A percentile compares a stretch with the other conserved stretches of the same genome.
phyloP scores from a whole-genome alignment of 768 basidiomycete species.

The Trametes coccinea region DNA sequence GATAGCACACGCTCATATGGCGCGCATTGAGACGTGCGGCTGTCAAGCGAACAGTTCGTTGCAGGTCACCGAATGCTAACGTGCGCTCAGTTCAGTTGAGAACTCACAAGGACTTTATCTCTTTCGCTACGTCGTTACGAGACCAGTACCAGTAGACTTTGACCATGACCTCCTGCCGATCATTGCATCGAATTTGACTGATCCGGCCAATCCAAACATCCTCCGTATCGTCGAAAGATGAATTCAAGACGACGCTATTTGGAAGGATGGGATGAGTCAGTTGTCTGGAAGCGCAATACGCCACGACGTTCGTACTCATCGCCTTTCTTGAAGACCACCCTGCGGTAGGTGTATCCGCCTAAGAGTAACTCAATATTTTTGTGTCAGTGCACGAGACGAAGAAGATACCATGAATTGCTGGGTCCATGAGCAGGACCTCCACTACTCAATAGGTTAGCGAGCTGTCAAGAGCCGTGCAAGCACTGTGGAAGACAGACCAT shows the following conservation, averaged over 20 bases:
- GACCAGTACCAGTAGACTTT: constrained; percentile 24
- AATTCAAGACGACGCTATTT: constrained; percentile 14
- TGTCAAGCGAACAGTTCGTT: too few relatives aligned
- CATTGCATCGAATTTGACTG: constrained; percentile 4
- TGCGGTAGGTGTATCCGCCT: neutral
- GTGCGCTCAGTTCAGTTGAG: neutral
- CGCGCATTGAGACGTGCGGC: neutral
- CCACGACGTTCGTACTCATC: constrained; percentile 13
- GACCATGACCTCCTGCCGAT: constrained; percentile 1
- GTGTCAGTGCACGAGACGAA: neutral
- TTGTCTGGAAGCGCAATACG: neutral
- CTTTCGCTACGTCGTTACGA: constrained; percentile 6
- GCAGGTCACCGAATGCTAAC: neutral
- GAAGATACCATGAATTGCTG: neutral
- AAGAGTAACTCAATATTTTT: neutral
- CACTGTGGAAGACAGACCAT: neutral
- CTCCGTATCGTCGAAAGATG: neutral
- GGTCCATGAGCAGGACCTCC: neutral
- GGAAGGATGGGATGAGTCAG: neutral
- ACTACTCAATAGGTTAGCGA: neutral
- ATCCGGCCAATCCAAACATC: constrained; percentile 22
- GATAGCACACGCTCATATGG: constrained; percentile 20
- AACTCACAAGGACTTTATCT: constrained; percentile 19
- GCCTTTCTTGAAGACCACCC: constrained; percentile 9
- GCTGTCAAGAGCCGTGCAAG: neutral